Evolutionary conservation across 2,329 filamentous ascomycete species (phyloP).

Genomic region (Pleoardoris graminearum): DNA sequence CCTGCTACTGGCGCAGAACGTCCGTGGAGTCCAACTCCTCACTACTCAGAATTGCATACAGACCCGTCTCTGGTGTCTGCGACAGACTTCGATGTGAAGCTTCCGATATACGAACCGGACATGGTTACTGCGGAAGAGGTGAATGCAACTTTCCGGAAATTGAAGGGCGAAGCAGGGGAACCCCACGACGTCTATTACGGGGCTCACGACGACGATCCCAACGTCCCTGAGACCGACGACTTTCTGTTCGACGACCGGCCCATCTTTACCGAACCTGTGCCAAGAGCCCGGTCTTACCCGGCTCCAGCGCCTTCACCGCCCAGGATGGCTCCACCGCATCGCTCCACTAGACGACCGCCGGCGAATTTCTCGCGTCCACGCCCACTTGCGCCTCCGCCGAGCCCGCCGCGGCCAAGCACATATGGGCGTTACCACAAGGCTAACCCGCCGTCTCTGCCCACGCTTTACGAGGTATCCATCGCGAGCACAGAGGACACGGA

Average conservation of each 20-base stretch:
- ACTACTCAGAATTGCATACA: not conserved
- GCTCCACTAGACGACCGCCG: slow-evolving; percentile 1
- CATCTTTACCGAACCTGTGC: slow-evolving; percentile 13
- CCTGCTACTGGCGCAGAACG: slow-evolving; percentile 10
- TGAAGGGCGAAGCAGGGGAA: slow-evolving; percentile 27
- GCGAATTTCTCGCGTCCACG: slow-evolving; percentile 14
- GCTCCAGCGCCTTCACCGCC: not conserved
- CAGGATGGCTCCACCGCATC: not conserved
- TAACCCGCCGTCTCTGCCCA: slow-evolving; percentile 28
- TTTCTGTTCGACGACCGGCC: slow-evolving; percentile 29
- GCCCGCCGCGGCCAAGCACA: slow-evolving; percentile 10
- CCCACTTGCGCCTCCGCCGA: slow-evolving; percentile 6
- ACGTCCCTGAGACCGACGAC: slow-evolving; percentile 33
- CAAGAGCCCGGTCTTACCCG: slow-evolving; percentile 7
- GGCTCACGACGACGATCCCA: slow-evolving; percentile 12
- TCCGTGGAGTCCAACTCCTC: slow-evolving; percentile 9
- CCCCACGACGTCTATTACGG: slow-evolving; percentile 19
- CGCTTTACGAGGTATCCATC: slow-evolving; percentile 38
- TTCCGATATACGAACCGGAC: slow-evolving; percentile 2
- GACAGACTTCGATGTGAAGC: not conserved
- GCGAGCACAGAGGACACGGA: slow-evolving; percentile 26
- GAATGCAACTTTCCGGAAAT: slow-evolving; percentile 31
- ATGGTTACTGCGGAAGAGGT: slow-evolving; percentile 27
- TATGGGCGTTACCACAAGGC: slow-evolving; percentile 19
- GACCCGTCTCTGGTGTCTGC: not conserved